Percentiles rank a stretch among this genome's conserved stretches.
Evolutionary conservation across 192 early-diverging fungal genomes (phyloP).

Genomic region (Coemansia sp.): DNA sequence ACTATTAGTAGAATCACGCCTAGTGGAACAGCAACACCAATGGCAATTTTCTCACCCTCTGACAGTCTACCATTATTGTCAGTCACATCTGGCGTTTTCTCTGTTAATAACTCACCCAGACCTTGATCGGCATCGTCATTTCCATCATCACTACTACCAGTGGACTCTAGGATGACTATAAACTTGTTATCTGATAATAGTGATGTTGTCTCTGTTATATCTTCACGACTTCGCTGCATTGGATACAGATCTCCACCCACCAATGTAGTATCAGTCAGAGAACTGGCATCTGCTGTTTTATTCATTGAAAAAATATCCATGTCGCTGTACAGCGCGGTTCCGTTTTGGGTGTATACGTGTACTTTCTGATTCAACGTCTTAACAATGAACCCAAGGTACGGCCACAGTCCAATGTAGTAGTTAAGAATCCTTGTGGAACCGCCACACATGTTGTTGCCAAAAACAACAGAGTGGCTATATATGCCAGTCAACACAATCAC

Average conservation of each 20-base stretch:
- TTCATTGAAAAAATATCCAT: not conserved
- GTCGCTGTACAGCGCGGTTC: not conserved
- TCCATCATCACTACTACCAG: not conserved
- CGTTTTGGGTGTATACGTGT: not conserved
- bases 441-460: conserved; percentile 6
- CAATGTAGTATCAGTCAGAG: not conserved
- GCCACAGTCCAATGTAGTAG: conserved; percentile 24
- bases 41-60: conserved; percentile 1
- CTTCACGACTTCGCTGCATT: not conserved
- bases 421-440: not conserved
- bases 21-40: conserved; percentile 3
- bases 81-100: not conserved
- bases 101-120: not conserved
- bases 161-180: not conserved
- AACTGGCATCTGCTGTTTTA: not conserved
- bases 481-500: conserved; percentile 1
- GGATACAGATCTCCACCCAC: conserved; percentile 10
- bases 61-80: not conserved
- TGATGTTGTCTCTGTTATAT: no score
- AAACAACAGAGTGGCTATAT: conserved; percentile 23
- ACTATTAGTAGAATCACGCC: not conserved
- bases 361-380: not conserved
- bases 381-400: conserved; percentile 9
- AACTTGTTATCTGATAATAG: not conserved
- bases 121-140: no score